Conservation (phyloP, 495 filamentous ascomycete genomes). For the Penicillium lagena region DNA sequence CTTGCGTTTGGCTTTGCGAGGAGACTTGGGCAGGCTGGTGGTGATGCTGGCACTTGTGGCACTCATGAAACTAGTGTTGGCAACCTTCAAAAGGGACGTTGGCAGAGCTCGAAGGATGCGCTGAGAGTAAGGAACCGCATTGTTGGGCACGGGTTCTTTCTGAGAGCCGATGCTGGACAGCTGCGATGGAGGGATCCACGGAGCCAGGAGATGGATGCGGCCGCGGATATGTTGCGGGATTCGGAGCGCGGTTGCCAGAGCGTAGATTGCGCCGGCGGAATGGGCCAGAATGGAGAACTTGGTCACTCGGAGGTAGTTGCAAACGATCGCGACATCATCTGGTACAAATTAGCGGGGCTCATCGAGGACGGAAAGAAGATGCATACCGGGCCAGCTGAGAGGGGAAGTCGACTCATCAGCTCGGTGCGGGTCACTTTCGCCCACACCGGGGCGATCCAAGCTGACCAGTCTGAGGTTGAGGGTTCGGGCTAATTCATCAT, state of each 20-base stretch:
- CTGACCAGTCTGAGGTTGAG: slow-evolving; percentile 89
- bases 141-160: slow-evolving; percentile 66
- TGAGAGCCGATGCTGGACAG: slow-evolving; percentile 77
- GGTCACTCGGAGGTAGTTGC: slow-evolving; percentile 83
- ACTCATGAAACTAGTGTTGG: slow-evolving; percentile 91
- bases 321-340: slow-evolving; percentile 96
- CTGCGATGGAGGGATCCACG: slow-evolving; percentile 98
- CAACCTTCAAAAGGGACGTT: slow-evolving; percentile 85
- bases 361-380: background rate
- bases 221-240: slow-evolving; percentile 96
- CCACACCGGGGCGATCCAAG: slow-evolving; percentile 88
- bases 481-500: slow-evolving; percentile 88
- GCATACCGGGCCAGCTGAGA: slow-evolving; percentile 87
- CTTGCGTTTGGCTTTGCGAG: slow-evolving; percentile 58
- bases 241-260: slow-evolving; percentile 87
- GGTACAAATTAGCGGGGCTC: slow-evolving; percentile 8
- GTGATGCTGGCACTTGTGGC: slow-evolving; percentile 88
- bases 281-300: slow-evolving; percentile 98
- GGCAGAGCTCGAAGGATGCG: slow-evolving; percentile 86
- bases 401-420: slow-evolving; percentile 74
- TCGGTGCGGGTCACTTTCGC: slow-evolving; percentile 76
- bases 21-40: slow-evolving; percentile 69
- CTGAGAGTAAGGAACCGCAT: slow-evolving; percentile 85
- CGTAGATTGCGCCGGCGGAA: slow-evolving; percentile 95
- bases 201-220: slow-evolving; percentile 88